Percentiles rank a stretch among this genome's conserved stretches.
Evolutionary conservation across 306 rosid genomes (phyloP).

Genomic region (Quercus engelmannii): DNA sequence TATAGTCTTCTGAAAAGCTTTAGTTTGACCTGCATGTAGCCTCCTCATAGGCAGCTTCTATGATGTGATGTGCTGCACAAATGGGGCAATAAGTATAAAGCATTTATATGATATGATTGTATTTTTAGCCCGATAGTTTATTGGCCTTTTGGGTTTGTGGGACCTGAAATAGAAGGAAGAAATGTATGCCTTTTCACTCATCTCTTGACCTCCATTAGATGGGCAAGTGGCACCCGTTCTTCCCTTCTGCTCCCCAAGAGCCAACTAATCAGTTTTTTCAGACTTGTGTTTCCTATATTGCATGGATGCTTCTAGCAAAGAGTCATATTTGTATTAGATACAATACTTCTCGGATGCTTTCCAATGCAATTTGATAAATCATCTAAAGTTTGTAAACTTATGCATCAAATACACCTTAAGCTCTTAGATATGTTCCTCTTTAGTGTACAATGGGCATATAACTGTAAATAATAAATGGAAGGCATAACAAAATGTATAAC

Average conservation of each 20-base stretch:
- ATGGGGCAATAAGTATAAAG: too few relatives aligned
- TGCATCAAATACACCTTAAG: background rate
- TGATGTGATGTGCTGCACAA: too few relatives aligned
- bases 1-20: background rate
- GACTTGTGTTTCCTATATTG: background rate
- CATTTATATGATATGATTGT: background rate
- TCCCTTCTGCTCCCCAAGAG: background rate
- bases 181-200: background rate
- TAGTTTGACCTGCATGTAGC: background rate
- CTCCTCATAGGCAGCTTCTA: background rate
- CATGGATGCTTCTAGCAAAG: background rate
- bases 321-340: background rate
- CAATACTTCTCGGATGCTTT: background rate
- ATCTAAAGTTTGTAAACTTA: background rate
- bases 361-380: background rate
- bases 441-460: background rate
- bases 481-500: background rate
- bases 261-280: background rate
- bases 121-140: background rate
- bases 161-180: background rate
- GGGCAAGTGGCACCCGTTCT: background rate
- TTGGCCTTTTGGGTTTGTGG: background rate
- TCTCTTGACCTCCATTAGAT: background rate
- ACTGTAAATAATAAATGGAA: background rate
- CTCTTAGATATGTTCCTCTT: background rate